Evolutionary conservation across 75 land plant genomes (phyloP), one percentile per base, ranked within the genome.

Genomic region (Picea sitchensis): DNA sequence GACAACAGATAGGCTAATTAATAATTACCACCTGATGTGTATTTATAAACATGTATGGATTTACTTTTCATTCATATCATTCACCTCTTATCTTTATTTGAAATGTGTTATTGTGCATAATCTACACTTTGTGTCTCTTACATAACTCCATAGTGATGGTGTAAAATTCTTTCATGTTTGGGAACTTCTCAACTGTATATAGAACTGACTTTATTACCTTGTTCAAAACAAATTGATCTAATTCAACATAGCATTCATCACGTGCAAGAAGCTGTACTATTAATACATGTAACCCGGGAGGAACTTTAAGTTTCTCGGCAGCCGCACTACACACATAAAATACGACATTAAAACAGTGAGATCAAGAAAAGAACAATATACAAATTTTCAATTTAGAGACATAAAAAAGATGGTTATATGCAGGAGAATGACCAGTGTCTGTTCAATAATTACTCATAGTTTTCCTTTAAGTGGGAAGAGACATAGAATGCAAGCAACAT

Each of bases 201-300:
- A 32, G 20, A 68, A 51, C 15, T 30, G 32, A 41, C 56, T 51
- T 9, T 51, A 51, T 51, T 51, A 96, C 94, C 98, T 95, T 93
- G 76, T 85, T 86, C 59, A 73, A 67, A 58, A 98, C 75, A 57
- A 95, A 89, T 61, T 83, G 83, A 13, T 80, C 90, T 64, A 98
- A 88, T 84, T 95, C 95, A 41, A 86, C 79, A 83, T 85, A 90
- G 67, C 88, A 86, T 57, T 93, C 87, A 82, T 76, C 89, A 31
- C 94, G 87, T 14, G 89, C 92, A 56, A 98, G 92, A 58, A 98
- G 79, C 78, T 95, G 90, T 44, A 95, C 82, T 21, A 88, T 73
- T 78, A 98, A 80, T 9, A 83, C 90, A 83, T 98, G 82, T 5
- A 91, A 56, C 65, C 85, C 91, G 41, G 94, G 87, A 80, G 90